Conservation (phyloP, 1,284 basidiomycete species). For the Ceratobasidium sp. region DNA sequence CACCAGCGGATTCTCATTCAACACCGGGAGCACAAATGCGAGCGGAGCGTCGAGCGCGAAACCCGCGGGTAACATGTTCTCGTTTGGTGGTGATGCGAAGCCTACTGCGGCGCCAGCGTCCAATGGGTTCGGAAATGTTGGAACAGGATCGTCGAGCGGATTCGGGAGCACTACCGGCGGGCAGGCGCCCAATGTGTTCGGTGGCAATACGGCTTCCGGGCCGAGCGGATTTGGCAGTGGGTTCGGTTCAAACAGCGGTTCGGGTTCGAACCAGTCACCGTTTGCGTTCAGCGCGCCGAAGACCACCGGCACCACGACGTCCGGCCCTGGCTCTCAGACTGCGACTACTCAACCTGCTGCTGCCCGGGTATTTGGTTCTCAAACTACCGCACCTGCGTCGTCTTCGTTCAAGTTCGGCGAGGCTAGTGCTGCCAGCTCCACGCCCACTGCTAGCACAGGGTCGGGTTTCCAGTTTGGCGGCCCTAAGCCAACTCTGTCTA, state of each 20-base stretch:
- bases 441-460: neutral
- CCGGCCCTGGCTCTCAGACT: conserved; percentile 6
- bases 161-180: conserved; percentile 13
- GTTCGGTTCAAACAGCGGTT: neutral
- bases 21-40: conserved; percentile 14
- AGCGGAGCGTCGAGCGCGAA: conserved; percentile 4
- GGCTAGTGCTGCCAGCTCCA: neutral
- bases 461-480: conserved; percentile 29
- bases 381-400: neutral
- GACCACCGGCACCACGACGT: neutral
- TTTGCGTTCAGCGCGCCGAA: conserved; percentile 32
- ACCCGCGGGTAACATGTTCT: conserved; percentile 15
- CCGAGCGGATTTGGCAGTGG: conserved; percentile 23
- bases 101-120: conserved; percentile 13
- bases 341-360: neutral
- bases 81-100: conserved; percentile 3
- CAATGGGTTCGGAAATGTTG: conserved; percentile 8
- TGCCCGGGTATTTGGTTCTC: conserved; percentile 21
- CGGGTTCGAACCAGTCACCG: conserved; percentile 7
- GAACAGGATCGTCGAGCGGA: neutral
- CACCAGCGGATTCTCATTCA: conserved; percentile 26
- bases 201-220: neutral
- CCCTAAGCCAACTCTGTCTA: conserved; percentile 33
- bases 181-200: neutral
- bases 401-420: conserved; percentile 24